Conservation (phyloP, 1,139 yeast genomes). For the Zygosaccharomyces sapae region DNA sequence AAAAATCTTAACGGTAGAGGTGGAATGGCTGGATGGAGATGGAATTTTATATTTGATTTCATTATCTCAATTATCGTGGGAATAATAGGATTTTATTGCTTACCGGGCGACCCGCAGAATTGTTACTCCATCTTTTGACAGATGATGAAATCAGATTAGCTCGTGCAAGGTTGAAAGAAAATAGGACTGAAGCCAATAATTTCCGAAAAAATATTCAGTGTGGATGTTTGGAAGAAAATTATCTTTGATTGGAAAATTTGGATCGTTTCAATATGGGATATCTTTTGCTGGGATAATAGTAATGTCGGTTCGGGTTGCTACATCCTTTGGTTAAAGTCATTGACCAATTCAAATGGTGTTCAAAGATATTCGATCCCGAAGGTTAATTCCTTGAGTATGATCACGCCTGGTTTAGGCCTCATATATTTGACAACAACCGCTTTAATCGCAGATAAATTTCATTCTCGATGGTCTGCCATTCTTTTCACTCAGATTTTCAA, state of each 20-base stretch:
- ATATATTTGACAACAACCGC: constrained; percentile 46
- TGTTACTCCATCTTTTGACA: constrained; percentile 51
- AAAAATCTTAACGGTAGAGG: constrained; percentile 43
- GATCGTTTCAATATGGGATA: constrained; percentile 49
- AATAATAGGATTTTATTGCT: constrained; percentile 52
- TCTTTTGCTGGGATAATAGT: constrained; percentile 61
- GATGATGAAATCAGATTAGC: constrained; percentile 58
- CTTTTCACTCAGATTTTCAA: constrained; percentile 49
- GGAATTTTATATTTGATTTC: constrained; percentile 70
- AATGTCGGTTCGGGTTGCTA: constrained; percentile 51
- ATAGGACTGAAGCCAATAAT: constrained; percentile 35
- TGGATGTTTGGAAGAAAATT: constrained; percentile 47
- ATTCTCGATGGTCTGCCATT: constrained; percentile 55
- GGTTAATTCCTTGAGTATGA: constrained; percentile 43
- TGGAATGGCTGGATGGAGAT: constrained; percentile 64
- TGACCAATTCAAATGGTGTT: constrained; percentile 21
- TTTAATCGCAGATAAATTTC: constrained; percentile 48
- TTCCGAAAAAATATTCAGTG: constrained; percentile 35
- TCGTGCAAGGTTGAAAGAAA: constrained; percentile 47
- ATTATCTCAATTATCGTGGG: constrained; percentile 58
- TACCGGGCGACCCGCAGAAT: constrained; percentile 68
- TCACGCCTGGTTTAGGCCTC: constrained; percentile 52
- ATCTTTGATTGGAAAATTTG: constrained; percentile 55
- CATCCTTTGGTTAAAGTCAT: constrained; percentile 51
- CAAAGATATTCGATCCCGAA: constrained; percentile 39